phyloP scores from a whole-genome alignment of 768 basidiomycete species.

The Tulasnella sp. region DNA sequence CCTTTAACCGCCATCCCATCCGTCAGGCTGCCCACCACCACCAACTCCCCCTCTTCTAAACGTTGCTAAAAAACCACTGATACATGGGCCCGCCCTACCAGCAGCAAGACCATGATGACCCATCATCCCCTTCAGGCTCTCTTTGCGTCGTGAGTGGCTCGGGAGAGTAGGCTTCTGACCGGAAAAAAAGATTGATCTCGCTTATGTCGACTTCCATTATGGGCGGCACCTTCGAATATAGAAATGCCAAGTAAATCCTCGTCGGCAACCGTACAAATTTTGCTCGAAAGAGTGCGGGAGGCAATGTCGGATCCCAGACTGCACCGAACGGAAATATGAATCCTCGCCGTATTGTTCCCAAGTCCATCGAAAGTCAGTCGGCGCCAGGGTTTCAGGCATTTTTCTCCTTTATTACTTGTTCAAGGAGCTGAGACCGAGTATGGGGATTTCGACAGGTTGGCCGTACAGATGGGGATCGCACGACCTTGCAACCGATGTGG shows the following conservation, averaged over 20 bases:
- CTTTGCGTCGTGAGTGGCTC: background rate
- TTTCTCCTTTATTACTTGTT: background rate
- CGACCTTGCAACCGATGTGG: constrained; percentile 2
- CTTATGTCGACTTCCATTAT: background rate
- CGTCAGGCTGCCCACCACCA: background rate
- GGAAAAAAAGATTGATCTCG: background rate
- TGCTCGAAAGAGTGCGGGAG: constrained; percentile 2
- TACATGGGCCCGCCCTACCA: background rate
- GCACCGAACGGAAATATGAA: background rate
- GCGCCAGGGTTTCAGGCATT: background rate
- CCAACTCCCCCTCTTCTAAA: background rate
- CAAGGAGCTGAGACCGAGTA: background rate
- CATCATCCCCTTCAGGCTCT: background rate
- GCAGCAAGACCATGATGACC: background rate
- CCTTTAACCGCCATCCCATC: background rate
- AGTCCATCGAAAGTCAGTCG: constrained; percentile 7
- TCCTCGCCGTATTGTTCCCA: constrained; percentile 1
- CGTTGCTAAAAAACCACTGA: background rate
- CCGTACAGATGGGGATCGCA: constrained; percentile 8
- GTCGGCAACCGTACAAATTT: background rate
- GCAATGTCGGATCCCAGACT: constrained; percentile 3
- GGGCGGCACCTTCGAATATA: background rate
- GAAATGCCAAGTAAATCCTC: constrained; percentile 8
- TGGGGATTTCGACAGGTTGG: background rate
- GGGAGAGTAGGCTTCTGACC: too few relatives aligned